phyloP scores from a whole-genome alignment of 2,329 filamentous ascomycete genomes.

The Cercospora beticola region DNA sequence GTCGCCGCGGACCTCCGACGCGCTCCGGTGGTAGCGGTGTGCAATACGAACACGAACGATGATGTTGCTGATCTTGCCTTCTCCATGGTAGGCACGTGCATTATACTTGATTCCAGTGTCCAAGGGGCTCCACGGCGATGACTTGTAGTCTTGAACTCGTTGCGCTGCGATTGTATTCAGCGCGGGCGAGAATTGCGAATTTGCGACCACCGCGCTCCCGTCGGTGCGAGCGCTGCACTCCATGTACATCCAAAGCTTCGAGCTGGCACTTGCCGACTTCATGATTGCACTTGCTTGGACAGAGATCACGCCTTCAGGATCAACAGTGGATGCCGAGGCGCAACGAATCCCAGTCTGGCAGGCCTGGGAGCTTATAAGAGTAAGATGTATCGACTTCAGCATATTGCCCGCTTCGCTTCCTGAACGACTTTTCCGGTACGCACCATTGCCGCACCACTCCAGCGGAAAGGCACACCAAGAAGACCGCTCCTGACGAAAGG shows the following conservation, averaged over 20 bases:
- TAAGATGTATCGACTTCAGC: background rate
- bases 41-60: background rate
- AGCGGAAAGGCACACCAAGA: background rate
- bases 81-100: background rate
- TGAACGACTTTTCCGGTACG: background rate
- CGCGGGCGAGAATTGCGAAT: too few relatives aligned
- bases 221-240: background rate
- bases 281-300: background rate
- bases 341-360: too few relatives aligned
- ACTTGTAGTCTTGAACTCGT: background rate
- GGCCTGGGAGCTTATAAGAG: too few relatives aligned
- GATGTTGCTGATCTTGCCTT: background rate
- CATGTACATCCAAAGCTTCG: background rate
- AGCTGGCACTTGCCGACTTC: background rate
- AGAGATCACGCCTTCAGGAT: too few relatives aligned
- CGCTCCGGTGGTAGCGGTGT: background rate
- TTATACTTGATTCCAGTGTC: background rate
- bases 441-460: background rate
- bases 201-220: background rate
- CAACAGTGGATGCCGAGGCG: too few relatives aligned
- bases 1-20: background rate
- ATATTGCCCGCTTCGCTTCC: background rate
- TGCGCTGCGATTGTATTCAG: background rate
- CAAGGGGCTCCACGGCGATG: background rate
- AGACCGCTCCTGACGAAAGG: background rate